These are phyloP conservation scores for Fraxinus velutina DNA, from an alignment of 305 asterid species.

Conservation along the genomic window DNA sequence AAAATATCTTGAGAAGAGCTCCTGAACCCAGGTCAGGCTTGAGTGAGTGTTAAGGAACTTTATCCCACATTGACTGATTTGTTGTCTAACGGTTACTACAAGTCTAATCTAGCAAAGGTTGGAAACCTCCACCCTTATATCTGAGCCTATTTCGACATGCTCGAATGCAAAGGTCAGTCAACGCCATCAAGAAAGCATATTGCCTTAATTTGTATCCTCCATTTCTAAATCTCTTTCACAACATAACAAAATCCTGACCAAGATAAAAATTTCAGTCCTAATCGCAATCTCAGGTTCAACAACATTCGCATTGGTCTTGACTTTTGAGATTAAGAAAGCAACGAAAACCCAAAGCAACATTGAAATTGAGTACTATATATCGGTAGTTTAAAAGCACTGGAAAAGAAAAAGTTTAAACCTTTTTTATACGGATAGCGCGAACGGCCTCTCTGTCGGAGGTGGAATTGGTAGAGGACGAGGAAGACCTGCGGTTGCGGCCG, in stretches of 20 bases:
- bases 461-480: slow-evolving; percentile 42
- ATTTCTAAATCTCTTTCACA: neutral
- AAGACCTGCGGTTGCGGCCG: slow-evolving; percentile 52
- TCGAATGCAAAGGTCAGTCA: neutral
- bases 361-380: neutral
- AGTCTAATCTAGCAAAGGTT: neutral
- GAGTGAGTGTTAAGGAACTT: neutral
- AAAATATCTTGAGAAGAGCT: neutral
- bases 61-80: neutral
- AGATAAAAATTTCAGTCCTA: neutral
- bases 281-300: neutral
- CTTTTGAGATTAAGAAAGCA: slow-evolving; percentile 10
- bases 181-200: neutral
- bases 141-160: neutral
- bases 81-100: neutral
- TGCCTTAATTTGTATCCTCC: neutral
- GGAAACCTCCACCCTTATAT: neutral
- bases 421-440: slow-evolving; percentile 79
- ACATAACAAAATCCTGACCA: neutral
- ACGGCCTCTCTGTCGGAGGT: slow-evolving; percentile 86
- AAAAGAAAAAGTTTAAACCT: slow-evolving; percentile 38
- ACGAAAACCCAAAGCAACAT: neutral
- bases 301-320: neutral
- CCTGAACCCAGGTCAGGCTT: neutral
- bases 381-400: neutral